A percentile compares a stretch with the other conserved stretches of the same genome.
Evolutionary conservation across 2,329 filamentous ascomycete species (phyloP).

Genomic region (Bipolaris bicolor): DNA sequence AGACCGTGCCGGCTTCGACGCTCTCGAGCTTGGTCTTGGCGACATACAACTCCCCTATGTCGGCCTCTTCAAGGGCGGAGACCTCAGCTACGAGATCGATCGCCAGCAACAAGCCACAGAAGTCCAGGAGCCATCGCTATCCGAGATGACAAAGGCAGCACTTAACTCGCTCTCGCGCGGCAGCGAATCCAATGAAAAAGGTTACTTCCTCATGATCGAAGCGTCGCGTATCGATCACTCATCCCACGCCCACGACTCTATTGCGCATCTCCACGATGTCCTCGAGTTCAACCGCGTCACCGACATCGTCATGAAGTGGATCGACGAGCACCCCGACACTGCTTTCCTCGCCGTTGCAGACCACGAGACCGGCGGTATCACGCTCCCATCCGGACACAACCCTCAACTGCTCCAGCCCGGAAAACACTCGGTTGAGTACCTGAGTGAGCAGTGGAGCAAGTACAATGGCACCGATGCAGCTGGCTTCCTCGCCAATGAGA

Average conservation of each 20-base stretch:
- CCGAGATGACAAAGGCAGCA: constrained; percentile 51
- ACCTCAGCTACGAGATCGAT: constrained; percentile 37
- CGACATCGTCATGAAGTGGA: constrained; percentile 48
- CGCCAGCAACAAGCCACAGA: constrained; percentile 44
- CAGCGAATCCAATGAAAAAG: constrained; percentile 40
- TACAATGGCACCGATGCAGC: constrained; percentile 43
- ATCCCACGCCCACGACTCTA: constrained; percentile 34
- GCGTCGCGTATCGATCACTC: constrained; percentile 33
- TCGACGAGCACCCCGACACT: constrained; percentile 50
- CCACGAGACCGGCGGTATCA: constrained; percentile 52
- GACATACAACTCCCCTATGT: constrained; percentile 45
- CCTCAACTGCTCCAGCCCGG: constrained; percentile 41
- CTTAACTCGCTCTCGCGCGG: constrained; percentile 48
- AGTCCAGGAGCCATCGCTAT: constrained; percentile 48
- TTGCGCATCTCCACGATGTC: constrained; percentile 45
- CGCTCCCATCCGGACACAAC: constrained; percentile 46
- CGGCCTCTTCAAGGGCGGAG: constrained; percentile 49
- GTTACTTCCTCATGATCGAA: constrained; percentile 51
- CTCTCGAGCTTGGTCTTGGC: constrained; percentile 32
- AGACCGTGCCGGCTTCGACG: constrained; percentile 47
- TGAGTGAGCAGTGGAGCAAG: constrained; percentile 32
- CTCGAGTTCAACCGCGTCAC: constrained; percentile 52
- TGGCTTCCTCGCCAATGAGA: constrained; percentile 30
- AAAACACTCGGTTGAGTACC: constrained; percentile 42
- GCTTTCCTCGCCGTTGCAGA: constrained; percentile 51